phyloP scores from a whole-genome alignment of 805 yeast genomes.

The Cyberlindnera saturnus region DNA sequence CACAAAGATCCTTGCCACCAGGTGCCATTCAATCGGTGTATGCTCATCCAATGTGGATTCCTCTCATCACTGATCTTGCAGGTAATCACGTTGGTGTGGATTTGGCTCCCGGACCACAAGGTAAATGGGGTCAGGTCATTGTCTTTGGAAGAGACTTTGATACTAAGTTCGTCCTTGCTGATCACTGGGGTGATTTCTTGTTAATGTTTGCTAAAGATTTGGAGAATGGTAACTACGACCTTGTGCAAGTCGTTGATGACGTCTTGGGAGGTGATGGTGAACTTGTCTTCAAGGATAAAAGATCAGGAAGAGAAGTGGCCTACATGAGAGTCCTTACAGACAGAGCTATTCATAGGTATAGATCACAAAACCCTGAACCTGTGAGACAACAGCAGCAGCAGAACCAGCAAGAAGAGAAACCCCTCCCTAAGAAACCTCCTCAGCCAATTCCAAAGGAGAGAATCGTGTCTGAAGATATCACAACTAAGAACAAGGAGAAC shows the following conservation, averaged over 20 bases:
- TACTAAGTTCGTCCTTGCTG: conserved; percentile 79
- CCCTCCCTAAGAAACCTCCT: conserved; percentile 1
- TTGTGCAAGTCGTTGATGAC: conserved; percentile 62
- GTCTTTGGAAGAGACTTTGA: conserved; percentile 93
- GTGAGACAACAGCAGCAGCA: conserved; percentile 1
- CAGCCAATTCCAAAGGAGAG: conserved; percentile 10
- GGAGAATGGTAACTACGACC: conserved; percentile 73
- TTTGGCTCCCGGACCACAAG: conserved; percentile 72
- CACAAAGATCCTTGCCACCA: conserved; percentile 71
- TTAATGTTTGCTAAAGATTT: conserved; percentile 80
- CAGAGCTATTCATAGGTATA: conserved; percentile 24
- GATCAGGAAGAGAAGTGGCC: conserved; percentile 39
- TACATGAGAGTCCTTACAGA: conserved; percentile 34
- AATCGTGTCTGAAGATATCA: conserved; percentile 18
- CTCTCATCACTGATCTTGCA: conserved; percentile 77
- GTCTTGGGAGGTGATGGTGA: conserved; percentile 70
- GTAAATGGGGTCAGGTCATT: conserved; percentile 87
- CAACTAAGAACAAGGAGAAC: conserved; percentile 11
- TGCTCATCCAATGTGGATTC: conserved; percentile 92
- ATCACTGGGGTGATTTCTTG: conserved; percentile 85
- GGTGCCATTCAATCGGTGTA: conserved; percentile 66
- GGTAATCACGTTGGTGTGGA: conserved; percentile 94
- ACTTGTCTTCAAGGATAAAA: conserved; percentile 60
- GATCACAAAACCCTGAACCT: conserved; percentile 11
- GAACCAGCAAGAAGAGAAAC: conserved; percentile 2